Evolutionary conservation across 257 asterid species (phyloP).

Genomic region (Haberlea rhodopensis): DNA sequence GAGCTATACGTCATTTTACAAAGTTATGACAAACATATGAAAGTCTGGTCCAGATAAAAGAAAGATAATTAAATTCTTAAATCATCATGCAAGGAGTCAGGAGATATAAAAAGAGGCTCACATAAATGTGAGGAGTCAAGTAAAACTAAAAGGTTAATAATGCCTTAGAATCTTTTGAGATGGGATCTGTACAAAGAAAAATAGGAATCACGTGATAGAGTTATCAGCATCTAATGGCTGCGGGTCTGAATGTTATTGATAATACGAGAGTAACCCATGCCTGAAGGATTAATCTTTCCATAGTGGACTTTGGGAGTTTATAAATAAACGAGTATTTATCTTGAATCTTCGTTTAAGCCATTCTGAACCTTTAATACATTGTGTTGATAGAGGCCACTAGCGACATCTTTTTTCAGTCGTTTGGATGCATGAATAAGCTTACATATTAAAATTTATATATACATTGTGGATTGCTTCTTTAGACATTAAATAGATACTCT

Average conservation of each 20-base stretch:
- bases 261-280: conserved; percentile 6
- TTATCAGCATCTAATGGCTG: background rate
- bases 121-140: background rate
- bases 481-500: conserved; percentile 7
- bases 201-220: background rate
- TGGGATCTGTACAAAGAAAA: background rate
- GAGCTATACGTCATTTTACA: background rate
- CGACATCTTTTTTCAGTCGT: conserved; percentile 2
- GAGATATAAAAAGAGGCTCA: background rate
- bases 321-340: background rate
- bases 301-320: conserved; percentile 5
- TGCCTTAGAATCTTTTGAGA: background rate
- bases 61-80: background rate
- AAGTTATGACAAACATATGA: background rate
- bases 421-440: conserved; percentile 5
- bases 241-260: conserved; percentile 1
- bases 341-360: conserved; percentile 11
- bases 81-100: background rate
- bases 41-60: background rate
- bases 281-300: conserved; percentile 1
- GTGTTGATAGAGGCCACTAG: background rate
- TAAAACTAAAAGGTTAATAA: conserved; percentile 8
- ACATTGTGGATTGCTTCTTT: conserved; percentile 10
- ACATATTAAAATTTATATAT: background rate
- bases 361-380: conserved; percentile 1